Base-by-base conservation (phyloP, 1,139 yeast genomes). In the Candida albicans region DNA sequence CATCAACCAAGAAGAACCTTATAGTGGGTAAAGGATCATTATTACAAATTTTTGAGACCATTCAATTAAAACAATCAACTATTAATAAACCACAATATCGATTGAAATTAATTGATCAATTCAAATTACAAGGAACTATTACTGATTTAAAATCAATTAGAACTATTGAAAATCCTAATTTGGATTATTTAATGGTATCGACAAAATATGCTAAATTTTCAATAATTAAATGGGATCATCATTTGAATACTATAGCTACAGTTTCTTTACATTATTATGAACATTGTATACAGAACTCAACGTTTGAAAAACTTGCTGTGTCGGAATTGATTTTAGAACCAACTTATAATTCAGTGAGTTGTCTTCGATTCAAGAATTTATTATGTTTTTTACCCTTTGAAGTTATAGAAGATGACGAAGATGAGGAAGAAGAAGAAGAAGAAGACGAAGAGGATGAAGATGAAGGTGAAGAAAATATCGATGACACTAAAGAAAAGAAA, bases 221-320 rank as follows among this genome's bases (percentile, higher is more conserved):
- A 1, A 66, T 91, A 33, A 67, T 93, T 25, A 74, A 75, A 48
- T 93, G 96, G 90, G 85, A 89, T 57, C 66, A 67, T 9, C 64
- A 59, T 8, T 61, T 58, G 12, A 73, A 79, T 48, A 56, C 76
- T 0, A 72, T 93, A 11, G 70, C 77, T 14, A 89, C 97, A 0
- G 76, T 82, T 3, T 87, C 96, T 41, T 70, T 93, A 44, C 99
- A 93, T 64, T 89, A 79, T 61, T 93, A 91, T 62, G 98, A 91
- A 57, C 79, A 81, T 43, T 79, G 82, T 36, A 73, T 87, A 44
- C 77, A 68, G 53, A 75, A 70, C 44, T 61, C 71, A 45, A 80
- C 81, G 34, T 72, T 70, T 47, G 80, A 75, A 58, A 75, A 65
- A 47, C 63, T 73, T 42, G 58, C 69, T 5, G 59, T 69, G 6